phyloP scores from a whole-genome alignment of 148 eudicot species.

The Dianthus caryophyllus region DNA sequence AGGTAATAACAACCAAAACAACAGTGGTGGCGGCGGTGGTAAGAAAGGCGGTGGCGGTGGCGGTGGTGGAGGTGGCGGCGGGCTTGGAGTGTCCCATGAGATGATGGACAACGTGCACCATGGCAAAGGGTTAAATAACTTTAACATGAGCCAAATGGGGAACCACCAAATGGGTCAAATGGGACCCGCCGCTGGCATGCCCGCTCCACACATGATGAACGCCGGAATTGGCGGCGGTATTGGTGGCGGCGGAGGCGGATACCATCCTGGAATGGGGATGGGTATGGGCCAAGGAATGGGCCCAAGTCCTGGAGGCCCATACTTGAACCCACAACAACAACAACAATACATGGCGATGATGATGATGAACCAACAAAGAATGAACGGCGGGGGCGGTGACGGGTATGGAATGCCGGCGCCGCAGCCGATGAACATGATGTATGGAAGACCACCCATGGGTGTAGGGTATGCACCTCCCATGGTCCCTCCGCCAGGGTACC shows the following conservation, averaged over 20 bases:
- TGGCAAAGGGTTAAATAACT: slow-evolving; percentile 24
- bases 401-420: slow-evolving; percentile 38
- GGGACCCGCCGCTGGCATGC: slow-evolving; percentile 58
- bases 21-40: neutral
- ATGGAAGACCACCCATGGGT: slow-evolving; percentile 50
- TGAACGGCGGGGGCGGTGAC: slow-evolving; percentile 44
- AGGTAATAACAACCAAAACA: neutral
- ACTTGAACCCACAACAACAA: slow-evolving; percentile 37
- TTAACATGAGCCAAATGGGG: slow-evolving; percentile 45
- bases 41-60: slow-evolving; percentile 25
- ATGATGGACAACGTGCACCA: slow-evolving; percentile 17
- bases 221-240: slow-evolving; percentile 17
- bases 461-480: slow-evolving; percentile 45
- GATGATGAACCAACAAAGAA: slow-evolving; percentile 79
- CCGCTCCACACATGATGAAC: slow-evolving; percentile 33
- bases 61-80: slow-evolving; percentile 29
- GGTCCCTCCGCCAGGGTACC: slow-evolving; percentile 43
- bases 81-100: slow-evolving; percentile 34
- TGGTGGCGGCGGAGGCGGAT: slow-evolving; percentile 39
- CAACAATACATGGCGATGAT: slow-evolving; percentile 81
- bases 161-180: slow-evolving; percentile 43
- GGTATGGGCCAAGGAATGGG: slow-evolving; percentile 38
- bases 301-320: slow-evolving; percentile 45
- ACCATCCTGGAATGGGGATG: slow-evolving; percentile 48
- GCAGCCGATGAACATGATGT: slow-evolving; percentile 50